Evolutionary conservation across 2,329 filamentous ascomycete species (phyloP).

Genomic region (Cladosporium sp.): DNA sequence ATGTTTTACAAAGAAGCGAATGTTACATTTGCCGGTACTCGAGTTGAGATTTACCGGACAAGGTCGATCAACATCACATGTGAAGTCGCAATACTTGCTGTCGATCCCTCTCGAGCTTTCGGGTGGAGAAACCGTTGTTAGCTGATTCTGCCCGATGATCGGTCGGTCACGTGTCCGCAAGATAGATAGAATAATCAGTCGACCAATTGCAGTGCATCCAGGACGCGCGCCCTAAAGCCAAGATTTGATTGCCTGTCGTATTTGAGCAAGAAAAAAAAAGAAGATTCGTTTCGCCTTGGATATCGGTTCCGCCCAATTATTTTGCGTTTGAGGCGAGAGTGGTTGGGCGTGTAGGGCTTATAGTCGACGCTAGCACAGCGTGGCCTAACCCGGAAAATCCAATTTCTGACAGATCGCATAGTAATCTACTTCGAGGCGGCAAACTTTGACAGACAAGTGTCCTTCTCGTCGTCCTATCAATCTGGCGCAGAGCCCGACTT

Average conservation of each 20-base stretch:
- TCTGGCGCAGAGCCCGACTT: not conserved
- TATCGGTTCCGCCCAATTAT: not conserved
- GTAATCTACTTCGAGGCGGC: slow-evolving; percentile 1
- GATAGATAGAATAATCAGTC: no score
- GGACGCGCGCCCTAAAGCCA: not conserved
- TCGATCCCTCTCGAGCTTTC: no score
- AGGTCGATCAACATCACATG: no score
- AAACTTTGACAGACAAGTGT: slow-evolving; percentile 6
- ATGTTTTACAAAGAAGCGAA: no score
- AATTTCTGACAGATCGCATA: slow-evolving; percentile 13
- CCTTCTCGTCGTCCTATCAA: not conserved
- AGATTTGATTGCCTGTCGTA: not conserved
- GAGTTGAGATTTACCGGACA: not conserved
- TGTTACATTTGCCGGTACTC: not conserved
- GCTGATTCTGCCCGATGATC: no score
- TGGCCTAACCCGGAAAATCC: slow-evolving; percentile 6
- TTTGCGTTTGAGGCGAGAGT: not conserved
- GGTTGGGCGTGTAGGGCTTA: slow-evolving; percentile 6
- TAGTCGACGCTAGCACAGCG: slow-evolving; percentile 2
- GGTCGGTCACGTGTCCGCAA: no score
- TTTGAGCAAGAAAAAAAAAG: no score
- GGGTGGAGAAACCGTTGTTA: no score
- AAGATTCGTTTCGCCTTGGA: not conserved
- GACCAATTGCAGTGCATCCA: not conserved
- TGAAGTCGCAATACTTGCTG: no score